Evolutionary conservation across 352 stramenopile species (phyloP).

Genomic region (Pythium volutum): DNA sequence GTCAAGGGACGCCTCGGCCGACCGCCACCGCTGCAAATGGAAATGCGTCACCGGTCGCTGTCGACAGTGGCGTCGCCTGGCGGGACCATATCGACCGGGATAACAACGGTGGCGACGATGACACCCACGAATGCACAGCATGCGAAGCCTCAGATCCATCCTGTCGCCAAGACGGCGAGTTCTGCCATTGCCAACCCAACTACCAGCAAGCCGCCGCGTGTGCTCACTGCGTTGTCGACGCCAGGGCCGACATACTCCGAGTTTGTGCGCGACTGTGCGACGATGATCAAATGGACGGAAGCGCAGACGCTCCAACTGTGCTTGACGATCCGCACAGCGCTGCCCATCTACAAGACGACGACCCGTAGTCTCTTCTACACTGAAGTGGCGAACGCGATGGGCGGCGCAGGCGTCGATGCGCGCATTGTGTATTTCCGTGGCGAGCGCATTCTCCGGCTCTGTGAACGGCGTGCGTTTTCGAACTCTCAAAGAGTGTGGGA

Average conservation of each 20-base stretch:
- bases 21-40: conserved; percentile 18
- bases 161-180: conserved; percentile 1
- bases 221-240: not conserved
- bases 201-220: not conserved
- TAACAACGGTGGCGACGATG: not conserved
- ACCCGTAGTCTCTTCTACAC: conserved; percentile 11
- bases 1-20: not conserved
- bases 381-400: conserved; percentile 2
- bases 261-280: conserved; percentile 24
- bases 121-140: not conserved
- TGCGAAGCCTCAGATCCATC: conserved; percentile 9
- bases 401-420: not conserved
- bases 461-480: conserved; percentile 16
- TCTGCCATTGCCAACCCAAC: not conserved
- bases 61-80: not conserved
- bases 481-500: not conserved
- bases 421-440: not conserved
- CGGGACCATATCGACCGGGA: not conserved
- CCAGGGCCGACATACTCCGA: conserved; percentile 7
- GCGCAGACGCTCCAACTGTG: conserved; percentile 7
- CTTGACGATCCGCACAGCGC: not conserved
- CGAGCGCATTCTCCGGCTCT: conserved; percentile 21
- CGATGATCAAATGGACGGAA: conserved; percentile 22
- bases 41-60: conserved; percentile 10
- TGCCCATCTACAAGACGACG: not conserved